Conservation (phyloP, 805 yeast genomes). For the Starmera pachycereana region DNA sequence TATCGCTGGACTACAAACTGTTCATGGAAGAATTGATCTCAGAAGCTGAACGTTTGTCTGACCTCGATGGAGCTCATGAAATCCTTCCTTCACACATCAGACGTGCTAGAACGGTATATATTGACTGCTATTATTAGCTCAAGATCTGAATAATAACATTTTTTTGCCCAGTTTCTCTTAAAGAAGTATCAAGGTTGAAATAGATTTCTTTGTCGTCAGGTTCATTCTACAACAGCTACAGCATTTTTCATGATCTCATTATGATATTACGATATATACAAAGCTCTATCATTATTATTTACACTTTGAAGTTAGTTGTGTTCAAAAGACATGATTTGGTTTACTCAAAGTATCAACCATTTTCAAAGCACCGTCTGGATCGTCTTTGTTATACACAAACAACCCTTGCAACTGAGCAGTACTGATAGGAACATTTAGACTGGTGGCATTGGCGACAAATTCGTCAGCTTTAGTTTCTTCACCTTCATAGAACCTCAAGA, state of each 20-base stretch:
- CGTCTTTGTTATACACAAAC: conserved; percentile 83
- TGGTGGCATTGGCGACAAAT: conserved; percentile 30
- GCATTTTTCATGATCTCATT: neutral
- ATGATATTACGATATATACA: neutral
- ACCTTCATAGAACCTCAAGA: conserved; percentile 70
- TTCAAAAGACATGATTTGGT: conserved; percentile 24
- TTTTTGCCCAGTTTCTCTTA: conserved; percentile 12
- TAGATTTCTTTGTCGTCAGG: too few species aligned
- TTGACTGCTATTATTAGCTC: neutral
- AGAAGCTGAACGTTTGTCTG: conserved; percentile 29
- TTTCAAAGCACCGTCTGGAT: conserved; percentile 63
- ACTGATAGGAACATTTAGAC: conserved; percentile 50
- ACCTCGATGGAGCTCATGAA: conserved; percentile 30
- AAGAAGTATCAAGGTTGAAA: conserved; percentile 26
- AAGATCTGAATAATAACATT: neutral
- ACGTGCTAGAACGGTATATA: conserved; percentile 21
- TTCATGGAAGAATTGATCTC: conserved; percentile 29
- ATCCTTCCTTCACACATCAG: conserved; percentile 32
- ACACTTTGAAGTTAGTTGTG: conserved; percentile 2
- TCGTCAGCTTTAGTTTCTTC: conserved; percentile 42
- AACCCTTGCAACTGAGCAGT: conserved; percentile 95
- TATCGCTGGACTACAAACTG: conserved; percentile 32
- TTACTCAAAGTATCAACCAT: conserved; percentile 37
- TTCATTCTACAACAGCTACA: conserved; percentile 2
- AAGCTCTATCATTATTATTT: conserved; percentile 8